These are phyloP conservation scores for Solanum appendiculatum DNA, from an alignment of 257 asterid genomes.

Conservation along the genomic window DNA sequence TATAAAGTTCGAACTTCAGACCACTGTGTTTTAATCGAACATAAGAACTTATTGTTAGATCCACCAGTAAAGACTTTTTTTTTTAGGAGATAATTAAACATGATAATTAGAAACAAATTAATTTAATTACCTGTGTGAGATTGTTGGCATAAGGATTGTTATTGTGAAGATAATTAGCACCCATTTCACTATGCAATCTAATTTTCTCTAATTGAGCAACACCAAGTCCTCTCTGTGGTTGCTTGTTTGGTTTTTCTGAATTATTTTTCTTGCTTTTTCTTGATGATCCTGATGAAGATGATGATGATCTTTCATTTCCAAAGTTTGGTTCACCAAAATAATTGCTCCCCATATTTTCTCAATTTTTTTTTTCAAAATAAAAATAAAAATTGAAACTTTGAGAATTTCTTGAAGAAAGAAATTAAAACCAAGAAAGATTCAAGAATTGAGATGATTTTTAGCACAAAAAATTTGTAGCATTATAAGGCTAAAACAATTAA, in stretches of 20 bases:
- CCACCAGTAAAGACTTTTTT: background rate
- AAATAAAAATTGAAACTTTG: background rate
- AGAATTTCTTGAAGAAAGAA: background rate
- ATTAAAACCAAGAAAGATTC: background rate
- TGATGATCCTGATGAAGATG: conserved; percentile 41
- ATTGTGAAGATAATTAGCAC: conserved; percentile 23
- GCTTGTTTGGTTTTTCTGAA: conserved; percentile 65
- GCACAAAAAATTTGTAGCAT: background rate
- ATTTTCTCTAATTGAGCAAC: conserved; percentile 94
- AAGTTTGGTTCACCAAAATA: conserved; percentile 47
- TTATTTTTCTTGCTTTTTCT: conserved; percentile 53
- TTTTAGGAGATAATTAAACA: background rate
- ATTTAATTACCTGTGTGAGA: conserved; percentile 37
- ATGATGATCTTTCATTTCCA: conserved; percentile 28
- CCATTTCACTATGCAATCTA: conserved; percentile 71
- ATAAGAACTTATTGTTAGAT: background rate
- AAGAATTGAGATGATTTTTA: background rate
- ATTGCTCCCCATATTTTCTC: conserved; percentile 47
- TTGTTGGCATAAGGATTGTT: conserved; percentile 33
- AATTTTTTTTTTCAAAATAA: too few species aligned
- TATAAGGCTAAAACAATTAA: background rate
- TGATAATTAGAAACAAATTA: background rate
- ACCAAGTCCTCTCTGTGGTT: conserved; percentile 90
- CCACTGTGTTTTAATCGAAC: too few species aligned
- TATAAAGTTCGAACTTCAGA: too few species aligned